Evolutionary conservation across 306 rosid species (phyloP).

Genomic region (Acacia confusa): DNA sequence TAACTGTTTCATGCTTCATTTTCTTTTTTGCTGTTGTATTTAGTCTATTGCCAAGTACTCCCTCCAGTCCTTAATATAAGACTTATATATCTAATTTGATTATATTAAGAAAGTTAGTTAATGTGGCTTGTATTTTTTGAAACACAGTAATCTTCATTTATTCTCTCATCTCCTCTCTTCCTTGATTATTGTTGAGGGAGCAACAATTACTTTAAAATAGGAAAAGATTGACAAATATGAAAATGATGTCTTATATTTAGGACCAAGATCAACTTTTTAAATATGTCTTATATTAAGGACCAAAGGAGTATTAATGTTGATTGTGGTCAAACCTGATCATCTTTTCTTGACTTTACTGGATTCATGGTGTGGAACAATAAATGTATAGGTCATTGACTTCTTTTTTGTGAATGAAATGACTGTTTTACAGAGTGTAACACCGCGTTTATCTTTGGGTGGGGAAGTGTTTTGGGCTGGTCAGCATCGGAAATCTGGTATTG

Average conservation of each 20-base stretch:
- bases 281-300: no score
- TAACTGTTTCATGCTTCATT: conserved; percentile 1
- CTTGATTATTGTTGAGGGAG: no score
- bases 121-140: no score
- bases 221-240: no score
- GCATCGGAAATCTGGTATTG: conserved; percentile 93
- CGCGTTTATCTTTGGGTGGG: conserved; percentile 81
- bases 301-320: neutral
- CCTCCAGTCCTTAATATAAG: no score
- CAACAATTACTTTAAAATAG: no score
- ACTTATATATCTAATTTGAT: no score
- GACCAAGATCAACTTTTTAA: no score
- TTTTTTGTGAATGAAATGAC: conserved; percentile 12
- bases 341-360: neutral
- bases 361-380: neutral
- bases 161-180: no score
- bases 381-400: neutral
- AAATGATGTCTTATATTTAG: no score
- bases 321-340: neutral
- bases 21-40: neutral
- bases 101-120: no score
- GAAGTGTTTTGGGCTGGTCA: conserved; percentile 99
- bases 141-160: no score
- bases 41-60: neutral
- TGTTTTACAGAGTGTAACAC: conserved; percentile 70